These are phyloP conservation scores for Teratosphaeria destructans DNA, from an alignment of 2,329 filamentous ascomycete species.

Conservation along the genomic window DNA sequence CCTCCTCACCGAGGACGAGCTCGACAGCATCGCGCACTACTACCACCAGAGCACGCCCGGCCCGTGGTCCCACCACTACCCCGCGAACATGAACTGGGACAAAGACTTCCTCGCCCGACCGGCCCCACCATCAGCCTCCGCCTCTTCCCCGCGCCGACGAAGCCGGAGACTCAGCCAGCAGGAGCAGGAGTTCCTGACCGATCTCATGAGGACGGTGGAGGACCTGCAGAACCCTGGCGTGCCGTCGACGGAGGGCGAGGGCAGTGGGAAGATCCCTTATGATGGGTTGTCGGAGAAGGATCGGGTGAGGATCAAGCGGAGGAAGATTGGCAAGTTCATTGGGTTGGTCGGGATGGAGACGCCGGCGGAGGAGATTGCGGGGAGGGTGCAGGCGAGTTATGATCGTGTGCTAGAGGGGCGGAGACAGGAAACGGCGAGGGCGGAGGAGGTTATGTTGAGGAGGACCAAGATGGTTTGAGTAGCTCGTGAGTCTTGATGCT, in stretches of 20 bases:
- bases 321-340: conserved; percentile 64
- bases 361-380: conserved; percentile 37
- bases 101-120: conserved; percentile 27
- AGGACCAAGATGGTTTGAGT: conserved; percentile 21
- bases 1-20: conserved; percentile 60
- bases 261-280: conserved; percentile 11
- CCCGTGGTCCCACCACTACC: conserved; percentile 50
- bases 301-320: conserved; percentile 46
- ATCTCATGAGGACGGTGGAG: conserved; percentile 20
- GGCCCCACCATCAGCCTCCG: conserved; percentile 2
- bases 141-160: conserved; percentile 4
- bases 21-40: conserved; percentile 59
- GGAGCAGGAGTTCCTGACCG: conserved; percentile 15
- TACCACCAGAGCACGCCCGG: conserved; percentile 59
- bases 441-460: conserved; percentile 25
- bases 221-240: conserved; percentile 27
- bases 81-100: conserved; percentile 56
- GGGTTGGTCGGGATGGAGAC: conserved; percentile 55
- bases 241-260: not conserved
- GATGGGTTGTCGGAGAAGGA: conserved; percentile 28
- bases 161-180: conserved; percentile 11
- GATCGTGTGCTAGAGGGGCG: conserved; percentile 21
- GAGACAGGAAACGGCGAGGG: conserved; percentile 22
- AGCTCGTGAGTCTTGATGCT: not conserved
- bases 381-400: conserved; percentile 27